Base-by-base conservation (phyloP, 495 filamentous ascomycete genomes). In the Immersiella caudata region DNA sequence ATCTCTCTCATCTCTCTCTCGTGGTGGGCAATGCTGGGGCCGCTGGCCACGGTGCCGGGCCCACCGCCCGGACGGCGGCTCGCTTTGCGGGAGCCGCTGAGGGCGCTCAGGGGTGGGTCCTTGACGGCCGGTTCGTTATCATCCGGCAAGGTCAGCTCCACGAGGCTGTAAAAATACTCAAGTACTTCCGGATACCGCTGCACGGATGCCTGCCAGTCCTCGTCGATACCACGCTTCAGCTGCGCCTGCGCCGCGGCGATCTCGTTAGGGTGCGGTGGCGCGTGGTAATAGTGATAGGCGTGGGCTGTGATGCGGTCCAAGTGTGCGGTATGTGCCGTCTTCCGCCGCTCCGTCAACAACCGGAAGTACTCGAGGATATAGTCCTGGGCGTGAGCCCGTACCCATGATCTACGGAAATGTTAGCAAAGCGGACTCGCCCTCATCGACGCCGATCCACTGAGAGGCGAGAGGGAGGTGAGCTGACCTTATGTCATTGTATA, bases 181-280 rank as follows among this genome's bases (percentile, higher is more conserved):
- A 92, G 80, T 26, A 92, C 88, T 71, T 91, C 88, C 5, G 90
- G 90, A 68, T 92, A 92, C 60, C 85, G 80, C 62, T 90, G 86
- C 40, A 91, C 89, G 29, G 84, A 87, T 8, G 83, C 80, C 69
- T 85, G 82, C 90, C 90, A 92, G 79, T 92, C 90, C 40, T 89
- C 88, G 72, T 91, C 89, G 74, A 91, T 88, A 68, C 87, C 90
- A 46, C 84, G 80, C 75, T 90, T 89, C 62, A 91, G 82, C 67
- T 82, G 79, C 8, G 81, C 79, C 69, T 90, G 82, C 25, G 86
- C 88, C 33, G 82, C 81, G 24, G 81, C 76, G 33, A 91, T 81
- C 73, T 90, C 82, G 69, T 77, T 82, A 14, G 84, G 85, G 64
- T 86, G 84, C 46, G 85, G 85, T 24, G 79, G 80, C 0, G 81